These are phyloP conservation scores for Ocimum tenuiflorum DNA, from an alignment of 257 asterid species.

Conservation along the genomic window DNA sequence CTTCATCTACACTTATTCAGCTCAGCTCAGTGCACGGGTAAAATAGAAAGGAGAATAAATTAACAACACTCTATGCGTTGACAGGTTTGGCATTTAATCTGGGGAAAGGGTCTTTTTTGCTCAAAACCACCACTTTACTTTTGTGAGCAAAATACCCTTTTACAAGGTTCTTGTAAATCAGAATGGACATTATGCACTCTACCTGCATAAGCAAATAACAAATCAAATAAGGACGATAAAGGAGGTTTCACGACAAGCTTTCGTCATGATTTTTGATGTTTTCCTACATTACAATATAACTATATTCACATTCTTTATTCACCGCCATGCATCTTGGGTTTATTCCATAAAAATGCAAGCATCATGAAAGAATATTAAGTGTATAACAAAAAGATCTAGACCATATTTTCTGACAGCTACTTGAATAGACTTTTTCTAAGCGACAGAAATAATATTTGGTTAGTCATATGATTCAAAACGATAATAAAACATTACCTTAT, in stretches of 20 bases:
- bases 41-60: no score
- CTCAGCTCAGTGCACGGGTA: not conserved
- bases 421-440: no score
- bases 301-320: no score
- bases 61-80: slow-evolving; percentile 29
- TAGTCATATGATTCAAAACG: not conserved
- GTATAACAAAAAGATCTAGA: no score
- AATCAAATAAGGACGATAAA: not conserved
- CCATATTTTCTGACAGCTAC: no score
- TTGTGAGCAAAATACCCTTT: slow-evolving; percentile 98
- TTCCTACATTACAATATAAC: no score
- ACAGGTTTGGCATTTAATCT: slow-evolving; percentile 79
- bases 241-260: not conserved
- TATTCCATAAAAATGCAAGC: no score
- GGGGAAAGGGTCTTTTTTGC: slow-evolving; percentile 97
- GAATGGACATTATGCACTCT: slow-evolving; percentile 84
- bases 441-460: no score
- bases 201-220: slow-evolving; percentile 46
- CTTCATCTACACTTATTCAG: not conserved
- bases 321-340: no score
- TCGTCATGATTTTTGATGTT: not conserved
- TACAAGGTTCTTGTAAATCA: slow-evolving; percentile 77
- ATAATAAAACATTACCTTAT: slow-evolving; percentile 50
- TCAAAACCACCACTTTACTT: slow-evolving; percentile 83
- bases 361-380: no score